phyloP scores from a whole-genome alignment of 345 rosid genomes.

The Gossypium ekmanianum region DNA sequence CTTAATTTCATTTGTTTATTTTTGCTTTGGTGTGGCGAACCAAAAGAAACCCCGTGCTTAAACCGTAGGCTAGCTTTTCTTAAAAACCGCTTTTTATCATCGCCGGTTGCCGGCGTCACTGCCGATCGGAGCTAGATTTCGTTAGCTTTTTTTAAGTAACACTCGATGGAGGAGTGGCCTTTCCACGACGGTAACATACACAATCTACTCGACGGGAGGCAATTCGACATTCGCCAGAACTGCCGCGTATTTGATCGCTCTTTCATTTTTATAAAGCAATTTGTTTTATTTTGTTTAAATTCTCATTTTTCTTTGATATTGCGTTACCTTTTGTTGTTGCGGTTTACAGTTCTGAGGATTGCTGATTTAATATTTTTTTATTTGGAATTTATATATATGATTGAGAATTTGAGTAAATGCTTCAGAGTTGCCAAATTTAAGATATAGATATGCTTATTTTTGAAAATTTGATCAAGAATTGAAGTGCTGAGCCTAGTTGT shows the following conservation, averaged over 20 bases:
- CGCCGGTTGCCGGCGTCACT: neutral
- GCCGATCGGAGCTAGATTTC: slow-evolving; percentile 11
- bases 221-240: slow-evolving; percentile 19
- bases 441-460: neutral
- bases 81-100: neutral
- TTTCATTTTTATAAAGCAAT: neutral
- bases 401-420: neutral
- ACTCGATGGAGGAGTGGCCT: slow-evolving; percentile 40
- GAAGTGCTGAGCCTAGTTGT: neutral
- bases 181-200: slow-evolving; percentile 69
- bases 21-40: too few relatives aligned
- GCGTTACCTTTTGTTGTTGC: neutral
- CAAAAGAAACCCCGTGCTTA: neutral
- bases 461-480: neutral
- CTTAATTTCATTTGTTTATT: too few relatives aligned
- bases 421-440: neutral
- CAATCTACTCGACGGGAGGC: slow-evolving; percentile 48
- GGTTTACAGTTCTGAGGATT: neutral
- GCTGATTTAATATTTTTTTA: neutral
- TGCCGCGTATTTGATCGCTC: slow-evolving; percentile 38
- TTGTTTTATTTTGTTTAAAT: neutral
- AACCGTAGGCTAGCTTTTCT: neutral
- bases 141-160: neutral
- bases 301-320: neutral
- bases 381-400: neutral